Base-by-base conservation (phyloP, 2,329 filamentous ascomycete genomes). In the Ophiostoma sp. region DNA sequence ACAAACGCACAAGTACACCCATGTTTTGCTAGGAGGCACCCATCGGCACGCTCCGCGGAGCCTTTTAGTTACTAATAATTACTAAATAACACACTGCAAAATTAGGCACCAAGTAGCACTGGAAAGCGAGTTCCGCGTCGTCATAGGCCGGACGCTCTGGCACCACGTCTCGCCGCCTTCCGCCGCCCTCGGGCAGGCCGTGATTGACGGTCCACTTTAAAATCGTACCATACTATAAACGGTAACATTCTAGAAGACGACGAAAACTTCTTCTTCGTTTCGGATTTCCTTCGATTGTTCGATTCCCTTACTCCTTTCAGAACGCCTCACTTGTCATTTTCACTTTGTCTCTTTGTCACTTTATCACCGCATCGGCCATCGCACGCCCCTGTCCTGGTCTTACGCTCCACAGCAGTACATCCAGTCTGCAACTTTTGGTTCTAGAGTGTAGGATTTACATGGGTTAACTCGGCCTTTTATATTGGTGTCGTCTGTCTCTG, bases 241-340 rank as follows among this genome's bases (percentile, higher is more conserved):
- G 67, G 70, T 38, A 71, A 18, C 70, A 8, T 71, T 71, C 70
- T 70, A 69, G 70, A 71, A 71, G 27, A 36, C 55, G 27, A 68
- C 65, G 63, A 45, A 58, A 40, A 18, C 16, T 18, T 36, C 66
- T 14, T 49, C 27, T 60, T 38, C 55, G 55, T 60, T 58, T 52
- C 49, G 49, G n/a, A 52, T 7, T 27, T 9, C 2, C 4, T 58
- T 52, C 47, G 47, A 41, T 67, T 18, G 11, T 58, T 4, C 27
- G 38, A 38, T 38, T 64, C 6, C 16, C 27, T 60, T 40, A 27
- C 47, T 52, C n/a, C 18, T 18, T 52, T 18, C 6, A 18, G 47
- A 55, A 18, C 45, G 45, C 45, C 45, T 47, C n/a, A 16, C n/a
- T 47, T 47, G 14, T 16, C 4, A 47, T 45, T 45, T 14, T 47